Percentiles rank a stretch among this genome's conserved stretches.
phyloP scores from a whole-genome alignment of 1,284 basidiomycete species.

The Ganoderma resinaceum region DNA sequence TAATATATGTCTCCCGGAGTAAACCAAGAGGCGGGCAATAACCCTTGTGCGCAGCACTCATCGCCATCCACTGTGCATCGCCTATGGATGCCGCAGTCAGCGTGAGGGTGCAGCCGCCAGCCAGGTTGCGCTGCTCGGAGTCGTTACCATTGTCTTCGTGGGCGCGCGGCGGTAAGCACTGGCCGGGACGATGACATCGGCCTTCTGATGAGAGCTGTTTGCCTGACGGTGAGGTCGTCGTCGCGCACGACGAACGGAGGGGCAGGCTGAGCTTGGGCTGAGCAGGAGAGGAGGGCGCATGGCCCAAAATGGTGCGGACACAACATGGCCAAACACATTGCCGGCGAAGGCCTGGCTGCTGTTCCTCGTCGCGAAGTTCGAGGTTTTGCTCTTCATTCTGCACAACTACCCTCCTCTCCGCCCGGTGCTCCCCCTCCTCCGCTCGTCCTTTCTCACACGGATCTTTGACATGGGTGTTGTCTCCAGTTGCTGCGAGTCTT shows the following conservation, averaged over 20 bases:
- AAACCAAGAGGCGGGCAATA: conserved; percentile 16
- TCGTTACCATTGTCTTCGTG: conserved; percentile 7
- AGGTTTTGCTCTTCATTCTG: conserved; percentile 16
- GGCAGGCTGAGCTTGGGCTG: background rate
- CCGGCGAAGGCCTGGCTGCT: conserved; percentile 21
- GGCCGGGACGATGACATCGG: conserved; percentile 7
- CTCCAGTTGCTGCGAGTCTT: conserved; percentile 80
- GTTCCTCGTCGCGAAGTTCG: conserved; percentile 19
- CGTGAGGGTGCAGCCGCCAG: background rate
- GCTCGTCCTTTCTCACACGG: conserved; percentile 33
- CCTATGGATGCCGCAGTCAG: conserved; percentile 32
- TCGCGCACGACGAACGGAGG: conserved; percentile 9
- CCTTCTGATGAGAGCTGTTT: background rate
- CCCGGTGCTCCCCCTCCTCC: conserved; percentile 26
- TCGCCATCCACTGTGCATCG: conserved; percentile 32
- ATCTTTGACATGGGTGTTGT: conserved; percentile 55
- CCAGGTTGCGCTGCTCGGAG: conserved; percentile 4
- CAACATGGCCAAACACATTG: conserved; percentile 30
- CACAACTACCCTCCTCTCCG: conserved; percentile 27
- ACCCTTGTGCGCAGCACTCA: conserved; percentile 30
- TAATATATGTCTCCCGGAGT: conserved; percentile 15
- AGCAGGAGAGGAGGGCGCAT: conserved; percentile 6
- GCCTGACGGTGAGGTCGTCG: background rate
- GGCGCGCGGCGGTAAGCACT: conserved; percentile 11
- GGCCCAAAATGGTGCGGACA: conserved; percentile 18